A percentile compares a stretch with the other conserved stretches of the same genome.
phyloP scores from a whole-genome alignment of 2,329 filamentous ascomycete genomes.

The Aspergillus aculeatinus region DNA sequence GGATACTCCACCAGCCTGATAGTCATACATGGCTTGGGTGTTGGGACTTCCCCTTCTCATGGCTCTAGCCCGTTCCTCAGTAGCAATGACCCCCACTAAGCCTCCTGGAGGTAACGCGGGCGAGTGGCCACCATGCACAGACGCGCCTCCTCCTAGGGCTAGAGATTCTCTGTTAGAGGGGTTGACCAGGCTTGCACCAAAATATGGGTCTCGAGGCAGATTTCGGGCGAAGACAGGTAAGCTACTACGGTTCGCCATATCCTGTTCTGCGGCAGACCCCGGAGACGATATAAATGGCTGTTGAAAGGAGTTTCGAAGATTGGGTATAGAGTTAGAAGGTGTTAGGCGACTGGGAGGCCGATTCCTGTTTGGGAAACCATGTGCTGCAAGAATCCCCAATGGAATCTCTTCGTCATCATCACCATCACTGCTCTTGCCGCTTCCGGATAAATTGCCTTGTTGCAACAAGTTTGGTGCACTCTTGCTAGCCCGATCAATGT shows the following conservation, averaged over 20 bases:
- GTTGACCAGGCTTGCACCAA: conserved; percentile 73
- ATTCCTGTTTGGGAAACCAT: conserved; percentile 80
- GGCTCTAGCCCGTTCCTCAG: conserved; percentile 75
- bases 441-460: conserved; percentile 37
- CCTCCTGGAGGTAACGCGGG: conserved; percentile 65
- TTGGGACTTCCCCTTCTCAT: conserved; percentile 77
- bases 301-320: conserved; percentile 60
- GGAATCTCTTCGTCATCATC: conserved; percentile 88
- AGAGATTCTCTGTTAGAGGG: conserved; percentile 72
- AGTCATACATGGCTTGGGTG: conserved; percentile 52
- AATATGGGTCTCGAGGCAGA: conserved; percentile 81
- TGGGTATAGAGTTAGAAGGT: conserved; percentile 68
- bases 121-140: conserved; percentile 40
- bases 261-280: conserved; percentile 53
- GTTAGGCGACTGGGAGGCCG: conserved; percentile 69
- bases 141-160: conserved; percentile 62
- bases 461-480: conserved; percentile 62
- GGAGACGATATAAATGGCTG: conserved; percentile 51
- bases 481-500: conserved; percentile 55
- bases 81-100: conserved; percentile 83
- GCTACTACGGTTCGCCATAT: conserved; percentile 47
- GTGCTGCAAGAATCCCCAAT: conserved; percentile 79
- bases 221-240: conserved; percentile 81
- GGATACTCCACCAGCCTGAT: conserved; percentile 32
- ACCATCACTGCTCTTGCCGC: conserved; percentile 48